Evolutionary conservation across 345 rosid species (phyloP).

Genomic region (Boechera stricta): DNA sequence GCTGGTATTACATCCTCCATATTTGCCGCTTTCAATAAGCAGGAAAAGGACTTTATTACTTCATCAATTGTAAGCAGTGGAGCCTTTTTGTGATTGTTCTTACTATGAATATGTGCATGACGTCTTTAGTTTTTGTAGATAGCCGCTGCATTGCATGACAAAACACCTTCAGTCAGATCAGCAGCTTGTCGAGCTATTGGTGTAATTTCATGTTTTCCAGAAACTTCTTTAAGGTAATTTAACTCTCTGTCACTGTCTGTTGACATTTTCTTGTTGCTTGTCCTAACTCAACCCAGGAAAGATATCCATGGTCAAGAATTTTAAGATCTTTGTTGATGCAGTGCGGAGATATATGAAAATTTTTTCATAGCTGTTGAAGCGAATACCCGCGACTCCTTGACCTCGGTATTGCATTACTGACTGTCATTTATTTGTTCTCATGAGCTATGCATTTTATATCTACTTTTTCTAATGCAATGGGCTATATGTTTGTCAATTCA

Average conservation of each 20-base stretch:
- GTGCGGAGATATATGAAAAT: constrained; percentile 75
- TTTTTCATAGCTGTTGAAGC: constrained; percentile 78
- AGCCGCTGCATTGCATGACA: constrained; percentile 69
- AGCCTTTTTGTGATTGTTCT: constrained; percentile 25
- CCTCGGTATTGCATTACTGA: constrained; percentile 56
- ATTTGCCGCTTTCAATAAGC: constrained; percentile 62
- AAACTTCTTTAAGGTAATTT: constrained; percentile 67
- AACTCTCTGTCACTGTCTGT: constrained; percentile 10
- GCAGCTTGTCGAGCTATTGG: constrained; percentile 99
- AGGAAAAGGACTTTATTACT: constrained; percentile 65
- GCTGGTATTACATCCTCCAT: constrained; percentile 90
- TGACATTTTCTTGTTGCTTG: constrained; percentile 21
- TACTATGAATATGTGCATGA: constrained; percentile 31
- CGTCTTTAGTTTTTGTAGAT: constrained; percentile 52
- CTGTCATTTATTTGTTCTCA: constrained; percentile 21
- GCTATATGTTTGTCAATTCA: constrained; percentile 45
- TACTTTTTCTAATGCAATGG: constrained; percentile 35
- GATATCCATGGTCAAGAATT: constrained; percentile 38
- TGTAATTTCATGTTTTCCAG: constrained; percentile 82
- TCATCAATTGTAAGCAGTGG: constrained; percentile 68
- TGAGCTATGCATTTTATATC: constrained; percentile 23
- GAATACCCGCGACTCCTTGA: constrained; percentile 70
- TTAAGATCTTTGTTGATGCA: constrained; percentile 53
- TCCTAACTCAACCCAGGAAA: constrained; percentile 9
- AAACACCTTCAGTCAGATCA: constrained; percentile 79